Percentiles rank a stretch among this genome's conserved stretches.
phyloP scores from a whole-genome alignment of 805 yeast species.

The Ascoidea rubescens region DNA sequence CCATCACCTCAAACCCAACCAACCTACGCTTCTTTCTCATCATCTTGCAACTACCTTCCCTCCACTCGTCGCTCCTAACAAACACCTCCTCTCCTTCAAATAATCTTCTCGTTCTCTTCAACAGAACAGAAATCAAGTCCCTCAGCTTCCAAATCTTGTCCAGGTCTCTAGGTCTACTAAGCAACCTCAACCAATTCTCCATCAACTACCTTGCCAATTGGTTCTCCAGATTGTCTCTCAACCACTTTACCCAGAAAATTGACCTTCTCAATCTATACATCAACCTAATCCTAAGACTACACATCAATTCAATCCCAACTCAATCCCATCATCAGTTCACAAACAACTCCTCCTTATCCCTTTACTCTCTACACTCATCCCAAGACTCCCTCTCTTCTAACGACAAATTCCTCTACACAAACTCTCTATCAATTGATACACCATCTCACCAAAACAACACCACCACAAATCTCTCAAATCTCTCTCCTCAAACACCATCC shows the following conservation, averaged over 20 bases:
- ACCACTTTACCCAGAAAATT: constrained; percentile 36
- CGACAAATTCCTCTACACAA: neutral
- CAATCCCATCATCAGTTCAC: neutral
- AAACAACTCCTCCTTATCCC: neutral
- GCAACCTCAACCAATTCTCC: constrained; percentile 29
- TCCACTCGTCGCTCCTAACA: constrained; percentile 31
- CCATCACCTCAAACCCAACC: constrained; percentile 22
- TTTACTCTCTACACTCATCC: neutral
- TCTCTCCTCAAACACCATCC: neutral
- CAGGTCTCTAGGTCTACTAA: constrained; percentile 52
- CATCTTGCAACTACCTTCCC: constrained; percentile 53
- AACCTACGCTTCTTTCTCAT: constrained; percentile 48
- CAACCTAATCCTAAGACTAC: constrained; percentile 50
- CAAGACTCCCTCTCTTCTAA: neutral
- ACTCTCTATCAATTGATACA: neutral
- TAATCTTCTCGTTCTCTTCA: constrained; percentile 11
- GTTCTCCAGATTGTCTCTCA: constrained; percentile 31
- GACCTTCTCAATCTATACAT: constrained; percentile 64
- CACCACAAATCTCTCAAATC: neutral
- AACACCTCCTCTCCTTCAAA: constrained; percentile 9
- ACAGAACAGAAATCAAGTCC: constrained; percentile 37
- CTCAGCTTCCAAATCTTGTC: constrained; percentile 59
- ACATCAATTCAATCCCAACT: neutral
- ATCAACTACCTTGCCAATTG: constrained; percentile 37
- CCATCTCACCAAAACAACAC: neutral